Conservation (phyloP, 768 basidiomycete genomes). For the Rhodosporidiobolus odoratus region DNA sequence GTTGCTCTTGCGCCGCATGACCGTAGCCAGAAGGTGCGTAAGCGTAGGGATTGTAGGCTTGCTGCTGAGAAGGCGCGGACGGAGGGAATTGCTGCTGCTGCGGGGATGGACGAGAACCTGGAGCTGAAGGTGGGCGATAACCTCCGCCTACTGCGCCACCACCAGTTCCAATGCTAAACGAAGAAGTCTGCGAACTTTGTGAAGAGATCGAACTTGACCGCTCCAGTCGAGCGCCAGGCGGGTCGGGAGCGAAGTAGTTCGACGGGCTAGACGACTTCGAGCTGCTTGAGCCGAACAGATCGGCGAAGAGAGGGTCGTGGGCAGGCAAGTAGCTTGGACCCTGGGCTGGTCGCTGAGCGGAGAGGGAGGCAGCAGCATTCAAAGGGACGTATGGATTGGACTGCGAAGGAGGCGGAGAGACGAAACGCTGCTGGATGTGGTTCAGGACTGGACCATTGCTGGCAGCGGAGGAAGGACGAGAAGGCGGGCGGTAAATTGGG, state of each 20-base stretch:
- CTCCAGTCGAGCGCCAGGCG: conserved; percentile 8
- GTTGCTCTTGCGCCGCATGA: not conserved
- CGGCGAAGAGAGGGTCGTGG: conserved; percentile 28
- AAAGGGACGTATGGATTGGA: conserved; percentile 22
- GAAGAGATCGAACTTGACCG: conserved; percentile 8
- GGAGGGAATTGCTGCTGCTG: not conserved
- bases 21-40: not conserved
- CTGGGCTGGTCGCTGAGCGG: too few species aligned
- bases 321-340: conserved; percentile 16
- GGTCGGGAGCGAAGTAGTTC: conserved; percentile 23
- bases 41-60: not conserved
- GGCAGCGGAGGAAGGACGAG: conserved; percentile 6
- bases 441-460: conserved; percentile 27
- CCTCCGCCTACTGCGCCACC: not conserved
- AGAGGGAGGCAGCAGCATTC: not conserved
- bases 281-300: conserved; percentile 7
- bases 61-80: not conserved
- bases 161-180: not conserved
- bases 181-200: not conserved
- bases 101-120: not conserved
- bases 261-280: not conserved
- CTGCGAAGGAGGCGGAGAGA: conserved; percentile 17
- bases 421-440: conserved; percentile 35
- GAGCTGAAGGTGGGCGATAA: conserved; percentile 6
- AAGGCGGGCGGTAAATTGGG: not conserved